Evolutionary conservation across 75 land plant species (phyloP).

Genomic region (Cunninghamia lanceolata): DNA sequence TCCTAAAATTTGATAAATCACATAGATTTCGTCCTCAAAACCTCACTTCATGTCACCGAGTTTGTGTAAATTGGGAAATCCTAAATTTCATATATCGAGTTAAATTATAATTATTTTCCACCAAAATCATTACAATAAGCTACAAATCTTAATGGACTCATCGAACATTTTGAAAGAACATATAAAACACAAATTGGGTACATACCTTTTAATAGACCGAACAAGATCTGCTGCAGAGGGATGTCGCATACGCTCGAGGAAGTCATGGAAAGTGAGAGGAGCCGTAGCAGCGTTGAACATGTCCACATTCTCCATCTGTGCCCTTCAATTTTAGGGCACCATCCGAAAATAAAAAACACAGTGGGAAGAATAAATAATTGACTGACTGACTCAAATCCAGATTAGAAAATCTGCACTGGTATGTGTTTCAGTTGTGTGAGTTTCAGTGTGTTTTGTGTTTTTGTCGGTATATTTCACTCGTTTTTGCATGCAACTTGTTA

Average conservation of each 20-base stretch:
- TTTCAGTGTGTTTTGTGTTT: too few species aligned
- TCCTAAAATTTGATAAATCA: neutral
- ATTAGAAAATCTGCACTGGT: neutral
- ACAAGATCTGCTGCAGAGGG: slow-evolving; percentile 96
- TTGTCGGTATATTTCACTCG: neutral
- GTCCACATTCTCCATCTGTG: slow-evolving; percentile 64
- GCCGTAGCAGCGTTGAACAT: slow-evolving; percentile 64
- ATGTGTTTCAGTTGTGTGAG: neutral
- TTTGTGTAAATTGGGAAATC: neutral
- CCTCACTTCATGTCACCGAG: neutral
- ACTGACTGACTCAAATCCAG: too few species aligned
- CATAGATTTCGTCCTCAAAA: neutral
- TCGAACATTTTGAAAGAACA: neutral
- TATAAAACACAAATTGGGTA: neutral
- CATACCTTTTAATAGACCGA: slow-evolving; percentile 86
- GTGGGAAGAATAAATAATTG: neutral
- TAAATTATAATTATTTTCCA: neutral
- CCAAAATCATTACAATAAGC: neutral
- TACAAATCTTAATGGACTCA: neutral
- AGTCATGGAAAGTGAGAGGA: slow-evolving; percentile 81
- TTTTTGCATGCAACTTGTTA: neutral
- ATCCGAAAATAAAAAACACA: neutral
- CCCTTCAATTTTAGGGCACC: neutral
- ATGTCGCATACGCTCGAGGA: slow-evolving; percentile 96
- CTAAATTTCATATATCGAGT: neutral